Evolutionary conservation across 2,329 filamentous ascomycete genomes (phyloP).

Genomic region (Aspergillus glaucus): DNA sequence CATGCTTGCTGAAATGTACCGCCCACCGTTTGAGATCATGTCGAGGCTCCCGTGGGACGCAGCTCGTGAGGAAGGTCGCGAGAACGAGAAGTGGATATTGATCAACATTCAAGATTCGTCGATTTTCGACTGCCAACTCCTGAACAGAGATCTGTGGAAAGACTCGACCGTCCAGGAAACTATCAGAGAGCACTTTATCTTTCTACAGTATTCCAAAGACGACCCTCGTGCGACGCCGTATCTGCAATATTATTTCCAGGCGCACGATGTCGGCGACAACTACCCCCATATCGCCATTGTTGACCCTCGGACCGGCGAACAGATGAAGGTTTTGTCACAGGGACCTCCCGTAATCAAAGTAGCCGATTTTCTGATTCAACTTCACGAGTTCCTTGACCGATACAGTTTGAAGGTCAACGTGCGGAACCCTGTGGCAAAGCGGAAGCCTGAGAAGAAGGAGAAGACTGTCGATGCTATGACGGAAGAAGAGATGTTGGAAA

Average conservation of each 20-base stretch:
- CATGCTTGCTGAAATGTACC: conserved; percentile 82
- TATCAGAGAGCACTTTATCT: conserved; percentile 86
- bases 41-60: conserved; percentile 72
- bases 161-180: conserved; percentile 71
- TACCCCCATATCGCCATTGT: conserved; percentile 96
- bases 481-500: conserved; percentile 93
- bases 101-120: conserved; percentile 93
- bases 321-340: conserved; percentile 85
- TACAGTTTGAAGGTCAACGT: conserved; percentile 84
- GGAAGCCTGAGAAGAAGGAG: conserved; percentile 64
- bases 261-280: conserved; percentile 73
- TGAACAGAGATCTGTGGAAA: conserved; percentile 97
- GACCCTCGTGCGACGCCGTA: conserved; percentile 74
- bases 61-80: conserved; percentile 78
- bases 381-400: conserved; percentile 93
- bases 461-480: conserved; percentile 83
- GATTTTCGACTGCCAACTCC: conserved; percentile 86
- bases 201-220: conserved; percentile 87
- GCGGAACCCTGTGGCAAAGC: conserved; percentile 84
- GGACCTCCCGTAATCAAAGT: conserved; percentile 71
- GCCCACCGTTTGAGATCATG: conserved; percentile 89
- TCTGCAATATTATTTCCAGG: conserved; percentile 81
- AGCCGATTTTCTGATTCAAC: conserved; percentile 78
- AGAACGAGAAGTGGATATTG: conserved; percentile 85
- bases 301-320: conserved; percentile 90